Conservation (phyloP, 768 basidiomycete genomes). For the Tulasnella sp. region DNA sequence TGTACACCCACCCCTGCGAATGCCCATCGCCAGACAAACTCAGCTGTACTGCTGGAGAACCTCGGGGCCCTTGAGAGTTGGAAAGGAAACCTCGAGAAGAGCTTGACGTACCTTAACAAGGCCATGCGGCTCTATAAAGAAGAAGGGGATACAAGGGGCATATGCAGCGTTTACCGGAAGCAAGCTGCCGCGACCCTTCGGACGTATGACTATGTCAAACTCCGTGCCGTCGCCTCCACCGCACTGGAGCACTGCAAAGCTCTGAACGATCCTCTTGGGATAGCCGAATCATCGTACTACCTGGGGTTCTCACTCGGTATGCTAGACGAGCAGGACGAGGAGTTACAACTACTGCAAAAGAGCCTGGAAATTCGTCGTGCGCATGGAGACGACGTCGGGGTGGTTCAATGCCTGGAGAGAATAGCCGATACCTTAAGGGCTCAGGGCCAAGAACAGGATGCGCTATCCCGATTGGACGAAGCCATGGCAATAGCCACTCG, state of each 20-base stretch:
- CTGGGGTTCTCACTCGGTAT: not conserved
- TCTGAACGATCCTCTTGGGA: not conserved
- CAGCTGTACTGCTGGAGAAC: not conserved
- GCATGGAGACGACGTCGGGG: not conserved
- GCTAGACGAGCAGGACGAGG: not conserved
- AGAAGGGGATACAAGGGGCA: not conserved
- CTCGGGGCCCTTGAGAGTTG: not conserved
- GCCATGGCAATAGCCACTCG: not conserved
- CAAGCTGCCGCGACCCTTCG: not conserved
- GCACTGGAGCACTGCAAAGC: not conserved
- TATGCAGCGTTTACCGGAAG: not conserved
- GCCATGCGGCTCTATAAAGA: not conserved
- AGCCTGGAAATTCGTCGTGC: not conserved
- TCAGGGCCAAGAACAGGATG: not conserved
- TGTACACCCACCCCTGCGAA: not conserved
- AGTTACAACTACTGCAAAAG: not conserved
- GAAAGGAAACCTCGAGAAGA: not conserved
- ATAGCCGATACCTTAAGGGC: not conserved
- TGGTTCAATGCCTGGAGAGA: not conserved
- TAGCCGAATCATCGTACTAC: not conserved
- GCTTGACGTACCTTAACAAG: not conserved
- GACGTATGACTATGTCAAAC: not conserved
- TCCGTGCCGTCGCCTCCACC: not conserved
- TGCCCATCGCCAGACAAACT: not conserved
- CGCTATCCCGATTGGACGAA: not conserved